These are phyloP conservation scores for Diospyros lotus DNA, from an alignment of 148 eudicot genomes.

Conservation along the genomic window DNA sequence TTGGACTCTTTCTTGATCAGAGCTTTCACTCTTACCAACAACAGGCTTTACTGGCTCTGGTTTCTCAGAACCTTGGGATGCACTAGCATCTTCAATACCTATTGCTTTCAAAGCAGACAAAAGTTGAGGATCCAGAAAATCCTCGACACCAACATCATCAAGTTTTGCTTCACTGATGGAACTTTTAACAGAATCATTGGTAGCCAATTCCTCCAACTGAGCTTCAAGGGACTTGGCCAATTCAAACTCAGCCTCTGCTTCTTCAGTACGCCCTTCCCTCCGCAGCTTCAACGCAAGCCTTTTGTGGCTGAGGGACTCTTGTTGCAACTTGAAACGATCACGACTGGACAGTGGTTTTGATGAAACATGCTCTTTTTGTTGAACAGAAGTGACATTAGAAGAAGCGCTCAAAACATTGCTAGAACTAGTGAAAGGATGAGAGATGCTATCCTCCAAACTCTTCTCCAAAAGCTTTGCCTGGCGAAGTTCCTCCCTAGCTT, in stretches of 20 bases:
- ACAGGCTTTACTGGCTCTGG: constrained; percentile 30
- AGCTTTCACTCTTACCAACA: constrained; percentile 26
- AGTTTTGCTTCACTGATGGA: constrained; percentile 26
- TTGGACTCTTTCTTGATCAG: constrained; percentile 41
- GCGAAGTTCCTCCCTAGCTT: constrained; percentile 81
- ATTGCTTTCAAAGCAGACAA: constrained; percentile 71
- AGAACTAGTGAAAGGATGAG: constrained; percentile 26
- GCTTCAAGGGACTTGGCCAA: constrained; percentile 77
- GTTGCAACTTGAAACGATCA: constrained; percentile 75
- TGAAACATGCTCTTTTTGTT: constrained; percentile 31
- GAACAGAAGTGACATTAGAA: constrained; percentile 19
- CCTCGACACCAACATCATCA: constrained; percentile 62
- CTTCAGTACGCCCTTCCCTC: constrained; percentile 80
- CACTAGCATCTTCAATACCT: constrained; percentile 49
- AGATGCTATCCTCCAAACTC: constrained; percentile 36
- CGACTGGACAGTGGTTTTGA: constrained; percentile 54
- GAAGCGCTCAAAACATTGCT: constrained; percentile 26
- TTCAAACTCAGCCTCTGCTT: constrained; percentile 82
- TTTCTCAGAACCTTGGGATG: constrained; percentile 21
- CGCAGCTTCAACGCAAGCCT: constrained; percentile 73
- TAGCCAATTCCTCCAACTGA: constrained; percentile 60
- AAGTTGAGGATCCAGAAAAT: constrained; percentile 89
- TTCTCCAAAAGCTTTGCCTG: constrained; percentile 78
- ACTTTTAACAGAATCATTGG: constrained; percentile 25
- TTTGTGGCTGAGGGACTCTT: constrained; percentile 80